Base-by-base conservation (phyloP, 176 grass and related monocot species). In the Ensete glaucum region DNA sequence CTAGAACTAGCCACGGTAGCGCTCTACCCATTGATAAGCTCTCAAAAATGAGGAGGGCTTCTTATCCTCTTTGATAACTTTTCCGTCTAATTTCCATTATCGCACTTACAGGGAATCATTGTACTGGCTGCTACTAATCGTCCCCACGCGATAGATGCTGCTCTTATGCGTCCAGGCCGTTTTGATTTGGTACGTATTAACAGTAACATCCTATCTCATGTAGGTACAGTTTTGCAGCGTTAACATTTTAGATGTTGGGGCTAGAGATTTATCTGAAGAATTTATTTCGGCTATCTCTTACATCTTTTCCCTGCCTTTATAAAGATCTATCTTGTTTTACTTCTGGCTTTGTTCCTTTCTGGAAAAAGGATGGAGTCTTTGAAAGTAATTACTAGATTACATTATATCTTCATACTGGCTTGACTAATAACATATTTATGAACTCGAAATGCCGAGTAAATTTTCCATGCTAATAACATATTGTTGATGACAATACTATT, bases 61-160 rank as follows among this genome's bases (percentile, higher is more conserved):
- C 48, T 12, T 71, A n/a, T 74, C 50, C 17, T 73, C 23, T 16
- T 68, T 82, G 74, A 19, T 25, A 78, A 63, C 72, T 67, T 80
- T 26, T 48, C 76, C 52, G 50, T 1, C 23, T 57, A 68, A 56
- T 81, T 54, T 9, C 17, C 84, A 13, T 71, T 75, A 26, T 64
- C 9, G 9, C 22, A 73, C 68, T 66, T 73, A 52, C 24, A 98
- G 90, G 90, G 94, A 59, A 98, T 93, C 79, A 88, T 97, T 77
- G 90, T 91, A 66, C 86, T 93, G 80, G 86, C 88, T 78, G 84
- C 94, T 75, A 98, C 88, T 48, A 98, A 97, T 87, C 85, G 84
- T 29, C 88, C 80, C 5, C 85, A 84, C 76, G 83, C 88, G 58
- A 88, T 97, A 69, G 94, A 97, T 91, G 90, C 82, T 71, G 94